Evolutionary conservation across 2,329 filamentous ascomycete species (phyloP).

Genomic region (Colletotrichum karsti): DNA sequence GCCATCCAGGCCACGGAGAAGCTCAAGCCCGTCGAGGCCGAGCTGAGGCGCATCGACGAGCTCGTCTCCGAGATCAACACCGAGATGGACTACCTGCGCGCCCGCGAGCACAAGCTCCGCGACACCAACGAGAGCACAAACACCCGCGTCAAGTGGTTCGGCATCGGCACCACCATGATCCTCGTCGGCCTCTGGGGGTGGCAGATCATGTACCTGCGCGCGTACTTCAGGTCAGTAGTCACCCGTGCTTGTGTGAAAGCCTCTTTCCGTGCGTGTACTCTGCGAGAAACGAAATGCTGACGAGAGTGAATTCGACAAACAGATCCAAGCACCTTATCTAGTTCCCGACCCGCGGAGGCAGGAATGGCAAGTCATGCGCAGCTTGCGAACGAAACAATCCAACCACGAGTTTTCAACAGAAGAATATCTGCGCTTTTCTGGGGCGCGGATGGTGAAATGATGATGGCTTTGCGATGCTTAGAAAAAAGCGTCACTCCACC

Average conservation of each 20-base stretch:
- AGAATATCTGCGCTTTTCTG: background rate
- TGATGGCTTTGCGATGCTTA: constrained; percentile 17
- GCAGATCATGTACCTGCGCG: constrained; percentile 97
- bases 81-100: constrained; percentile 96
- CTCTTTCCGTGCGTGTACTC: constrained; percentile 5
- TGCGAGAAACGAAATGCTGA: constrained; percentile 7
- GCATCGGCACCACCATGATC: constrained; percentile 91
- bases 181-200: constrained; percentile 88
- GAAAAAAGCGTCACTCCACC: constrained; percentile 15
- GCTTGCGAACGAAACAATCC: background rate
- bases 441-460: background rate
- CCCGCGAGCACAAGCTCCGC: constrained; percentile 90
- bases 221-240: constrained; percentile 79
- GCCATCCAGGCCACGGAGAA: constrained; percentile 97
- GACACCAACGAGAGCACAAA: constrained; percentile 99
- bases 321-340: constrained; percentile 78
- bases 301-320: background rate
- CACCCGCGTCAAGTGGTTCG: constrained; percentile 98
- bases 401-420: constrained; percentile 14
- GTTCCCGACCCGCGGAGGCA: background rate
- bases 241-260: constrained; percentile 37
- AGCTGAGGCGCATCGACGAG: constrained; percentile 92
- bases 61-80: constrained; percentile 85
- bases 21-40: constrained; percentile 95
- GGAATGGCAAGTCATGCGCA: background rate